phyloP scores from a whole-genome alignment of 164 flowering plant genomes.

The Aristolochia californica region DNA sequence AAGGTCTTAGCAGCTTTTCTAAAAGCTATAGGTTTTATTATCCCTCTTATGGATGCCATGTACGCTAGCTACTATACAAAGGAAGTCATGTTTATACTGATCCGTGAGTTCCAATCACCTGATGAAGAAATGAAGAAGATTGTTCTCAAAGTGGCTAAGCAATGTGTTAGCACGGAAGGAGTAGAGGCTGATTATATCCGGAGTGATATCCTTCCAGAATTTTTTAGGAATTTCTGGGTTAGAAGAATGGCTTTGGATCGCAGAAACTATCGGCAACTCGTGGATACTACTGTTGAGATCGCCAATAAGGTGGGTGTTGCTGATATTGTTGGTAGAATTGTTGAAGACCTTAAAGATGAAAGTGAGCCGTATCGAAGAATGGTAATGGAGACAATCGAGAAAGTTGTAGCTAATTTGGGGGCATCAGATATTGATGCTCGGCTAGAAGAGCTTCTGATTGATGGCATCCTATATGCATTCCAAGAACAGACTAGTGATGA shows the following conservation, averaged over 20 bases:
- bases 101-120: constrained; percentile 97
- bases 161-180: constrained; percentile 96
- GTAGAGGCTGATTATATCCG: constrained; percentile 89
- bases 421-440: constrained; percentile 93
- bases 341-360: constrained; percentile 97
- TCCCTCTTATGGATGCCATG: constrained; percentile 96
- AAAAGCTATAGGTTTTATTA: constrained; percentile 95
- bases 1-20: constrained; percentile 97
- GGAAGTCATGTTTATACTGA: constrained; percentile 87
- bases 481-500: constrained; percentile 99
- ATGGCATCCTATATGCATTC: constrained; percentile 95
- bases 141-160: constrained; percentile 93
- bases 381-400: constrained; percentile 99
- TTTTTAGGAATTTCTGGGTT: constrained; percentile 90
- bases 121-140: constrained; percentile 99
- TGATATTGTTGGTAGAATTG: constrained; percentile 89
- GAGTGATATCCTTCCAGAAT: constrained; percentile 85
- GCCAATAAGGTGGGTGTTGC: constrained; percentile 97
- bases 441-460: constrained; percentile 89
- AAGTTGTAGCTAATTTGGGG: constrained; percentile 89
- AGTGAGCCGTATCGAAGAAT: constrained; percentile 96
- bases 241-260: constrained; percentile 96
- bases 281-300: constrained; percentile 93
- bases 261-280: constrained; percentile 90
- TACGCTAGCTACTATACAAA: constrained; percentile 97